Conservation (phyloP, 2,329 filamentous ascomycete genomes). For the Chaetomium sp. region DNA sequence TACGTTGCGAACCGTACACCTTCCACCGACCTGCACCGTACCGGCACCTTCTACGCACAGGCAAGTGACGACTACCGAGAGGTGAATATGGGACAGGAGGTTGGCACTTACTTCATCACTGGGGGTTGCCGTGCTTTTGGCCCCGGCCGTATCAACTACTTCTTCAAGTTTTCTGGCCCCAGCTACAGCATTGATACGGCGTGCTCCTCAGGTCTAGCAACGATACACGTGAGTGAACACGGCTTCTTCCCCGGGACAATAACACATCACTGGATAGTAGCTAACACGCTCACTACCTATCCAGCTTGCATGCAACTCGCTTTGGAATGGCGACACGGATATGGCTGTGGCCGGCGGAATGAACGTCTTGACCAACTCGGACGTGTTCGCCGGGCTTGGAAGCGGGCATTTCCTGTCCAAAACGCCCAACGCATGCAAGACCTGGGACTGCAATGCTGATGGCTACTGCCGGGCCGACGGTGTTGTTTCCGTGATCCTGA, state of each 20-base stretch:
- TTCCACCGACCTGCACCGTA: constrained; percentile 59
- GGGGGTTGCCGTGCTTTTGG: constrained; percentile 55
- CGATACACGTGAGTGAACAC: constrained; percentile 30
- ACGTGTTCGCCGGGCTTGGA: background rate
- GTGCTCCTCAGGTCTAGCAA: constrained; percentile 37
- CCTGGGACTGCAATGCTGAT: background rate
- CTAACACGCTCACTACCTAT: background rate
- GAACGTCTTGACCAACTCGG: background rate
- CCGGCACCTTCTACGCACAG: constrained; percentile 76
- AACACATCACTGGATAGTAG: background rate
- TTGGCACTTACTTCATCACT: constrained; percentile 59
- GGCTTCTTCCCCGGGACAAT: background rate
- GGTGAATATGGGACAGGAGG: constrained; percentile 69
- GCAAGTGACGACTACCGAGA: constrained; percentile 79
- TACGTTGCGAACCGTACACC: constrained; percentile 68
- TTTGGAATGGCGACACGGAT: background rate
- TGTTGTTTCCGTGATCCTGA: constrained; percentile 41
- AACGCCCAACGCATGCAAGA: background rate
- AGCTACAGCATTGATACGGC: constrained; percentile 40
- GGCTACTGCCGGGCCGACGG: background rate
- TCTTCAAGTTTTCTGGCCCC: constrained; percentile 24
- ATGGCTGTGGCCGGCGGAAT: background rate
- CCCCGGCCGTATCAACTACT: constrained; percentile 52
- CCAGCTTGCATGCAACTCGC: background rate
- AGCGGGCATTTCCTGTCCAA: background rate